A percentile compares a stretch with the other conserved stretches of the same genome.
Evolutionary conservation across 2,329 filamentous ascomycete genomes (phyloP).

Genomic region (Pseudocercospora crystallina): DNA sequence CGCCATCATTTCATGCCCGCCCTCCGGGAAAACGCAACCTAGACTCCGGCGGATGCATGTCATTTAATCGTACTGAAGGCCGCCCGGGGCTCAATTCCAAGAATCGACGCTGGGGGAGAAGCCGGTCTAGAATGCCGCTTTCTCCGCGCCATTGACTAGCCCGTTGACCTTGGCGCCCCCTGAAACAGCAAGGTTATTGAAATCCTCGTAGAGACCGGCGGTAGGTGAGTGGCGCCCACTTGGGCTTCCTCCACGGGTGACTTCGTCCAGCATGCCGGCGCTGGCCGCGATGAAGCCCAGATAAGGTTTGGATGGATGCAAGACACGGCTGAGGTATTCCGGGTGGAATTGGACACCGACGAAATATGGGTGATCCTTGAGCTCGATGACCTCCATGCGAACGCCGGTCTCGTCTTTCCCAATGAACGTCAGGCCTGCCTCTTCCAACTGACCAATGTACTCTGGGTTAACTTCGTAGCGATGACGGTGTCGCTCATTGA

Average conservation of each 20-base stretch:
- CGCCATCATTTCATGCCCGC: too few relatives aligned
- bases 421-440: slow-evolving; percentile 70
- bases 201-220: slow-evolving; percentile 10
- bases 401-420: slow-evolving; percentile 76
- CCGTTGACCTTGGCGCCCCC: slow-evolving; percentile 2
- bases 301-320: slow-evolving; percentile 73
- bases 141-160: slow-evolving; percentile 3
- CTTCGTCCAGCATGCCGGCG: slow-evolving; percentile 62
- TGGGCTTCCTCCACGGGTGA: slow-evolving; percentile 33
- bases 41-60: too few relatives aligned
- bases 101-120: too few relatives aligned
- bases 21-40: too few relatives aligned
- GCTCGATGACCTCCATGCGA: slow-evolving; percentile 80
- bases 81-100: too few relatives aligned
- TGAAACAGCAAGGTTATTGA: background rate
- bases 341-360: slow-evolving; percentile 88
- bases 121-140: background rate
- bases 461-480: slow-evolving; percentile 88
- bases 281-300: slow-evolving; percentile 82
- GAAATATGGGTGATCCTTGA: slow-evolving; percentile 80
- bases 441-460: slow-evolving; percentile 67
- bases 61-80: too few relatives aligned
- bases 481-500: slow-evolving; percentile 77
- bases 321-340: slow-evolving; percentile 75
- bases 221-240: slow-evolving; percentile 20